Evolutionary conservation across 1,139 yeast species (phyloP).

Genomic region (Scheffersomyces illinoinensis): DNA sequence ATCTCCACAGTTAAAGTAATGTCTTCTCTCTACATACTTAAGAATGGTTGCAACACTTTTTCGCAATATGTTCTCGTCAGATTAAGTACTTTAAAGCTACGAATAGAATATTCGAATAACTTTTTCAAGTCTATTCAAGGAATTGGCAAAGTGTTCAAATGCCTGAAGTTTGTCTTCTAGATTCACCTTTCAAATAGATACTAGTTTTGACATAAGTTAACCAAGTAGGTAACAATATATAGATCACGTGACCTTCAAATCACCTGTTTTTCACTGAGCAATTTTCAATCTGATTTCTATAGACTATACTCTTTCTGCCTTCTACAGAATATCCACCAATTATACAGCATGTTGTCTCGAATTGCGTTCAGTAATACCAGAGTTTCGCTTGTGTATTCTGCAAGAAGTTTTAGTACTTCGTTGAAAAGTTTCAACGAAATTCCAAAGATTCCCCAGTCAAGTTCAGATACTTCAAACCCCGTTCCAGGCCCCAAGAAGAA

Average conservation of each 20-base stretch:
- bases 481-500: conserved; percentile 12
- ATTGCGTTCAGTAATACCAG: background rate
- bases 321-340: background rate
- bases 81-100: no score
- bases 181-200: background rate
- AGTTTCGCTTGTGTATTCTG: background rate
- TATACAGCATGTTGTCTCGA: background rate
- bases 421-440: background rate
- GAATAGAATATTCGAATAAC: no score
- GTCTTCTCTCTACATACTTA: no score
- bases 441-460: background rate
- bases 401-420: background rate
- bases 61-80: background rate
- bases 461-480: background rate
- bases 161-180: background rate
- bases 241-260: background rate
- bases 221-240: no score
- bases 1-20: no score
- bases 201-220: no score
- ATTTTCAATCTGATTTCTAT: background rate
- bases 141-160: background rate
- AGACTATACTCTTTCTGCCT: background rate
- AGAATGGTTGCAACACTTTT: background rate
- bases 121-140: background rate
- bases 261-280: background rate